Evolutionary conservation across 106 monocot species (phyloP), one percentile per base, ranked within the genome.

Genomic region (Iris macrosiphon): DNA sequence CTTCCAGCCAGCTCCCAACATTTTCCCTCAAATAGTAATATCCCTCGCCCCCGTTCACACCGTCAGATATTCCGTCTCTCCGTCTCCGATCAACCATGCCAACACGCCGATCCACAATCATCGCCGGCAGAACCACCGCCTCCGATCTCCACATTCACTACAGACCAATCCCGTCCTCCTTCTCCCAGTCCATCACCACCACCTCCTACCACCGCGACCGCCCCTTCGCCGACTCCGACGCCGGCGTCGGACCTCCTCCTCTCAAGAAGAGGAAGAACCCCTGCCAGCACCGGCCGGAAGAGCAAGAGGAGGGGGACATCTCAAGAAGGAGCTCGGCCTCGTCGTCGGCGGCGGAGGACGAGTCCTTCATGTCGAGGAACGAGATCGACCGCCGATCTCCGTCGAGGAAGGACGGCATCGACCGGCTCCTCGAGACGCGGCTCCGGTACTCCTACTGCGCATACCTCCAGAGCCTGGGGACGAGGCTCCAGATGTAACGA

Each of bases 351-450:
- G 46, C 46, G 9, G 19, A 5, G 5, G 46, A 21, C 0, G 46
- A 21, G 8, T 11, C 8, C 1, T 58, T 82, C 49, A 64, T 95
- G 72, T 85, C 85, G 17, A 82, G 76, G 65, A 89, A 89, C 20
- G 89, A 89, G 79, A 84, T 95, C 27, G 94, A 95, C 50, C 45
- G 81, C 45, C 79, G 73, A 49, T 95, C 94, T 18, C 94, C 94
- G 8, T 95, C 94, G 29, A 75, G 94, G 63, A 85, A 78, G 73
- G 94, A 95, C 21, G 94, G 94, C 0, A 89, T 95, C 21, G 81
- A 89, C 67, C 21, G 34, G 29, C 9, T 55, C 30, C 29, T 65
- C 15, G 89, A 95, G 71, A 75, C 85, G 38, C 72, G 60, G 13
- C 62, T 95, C 35, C 78, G 94, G 1, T 75, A 85, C 32, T 82